Evolutionary conservation across 495 filamentous ascomycete genomes (phyloP).

Genomic region (Lindgomyces ingoldianus): DNA sequence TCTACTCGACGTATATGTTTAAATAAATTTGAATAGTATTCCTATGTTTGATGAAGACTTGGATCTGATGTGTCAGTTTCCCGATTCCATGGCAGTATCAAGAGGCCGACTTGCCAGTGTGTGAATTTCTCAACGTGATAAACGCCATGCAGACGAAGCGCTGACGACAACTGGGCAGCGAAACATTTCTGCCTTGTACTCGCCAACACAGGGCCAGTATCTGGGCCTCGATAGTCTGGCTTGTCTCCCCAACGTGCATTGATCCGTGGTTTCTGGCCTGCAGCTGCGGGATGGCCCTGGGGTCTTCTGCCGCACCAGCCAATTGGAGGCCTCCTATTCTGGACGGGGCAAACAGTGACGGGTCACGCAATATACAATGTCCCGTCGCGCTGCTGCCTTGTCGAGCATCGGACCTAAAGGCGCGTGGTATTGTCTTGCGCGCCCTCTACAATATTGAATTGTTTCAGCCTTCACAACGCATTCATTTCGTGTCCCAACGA

Average conservation of each 20-base stretch:
- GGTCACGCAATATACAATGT: constrained; percentile 5
- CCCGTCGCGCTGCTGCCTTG: constrained; percentile 18
- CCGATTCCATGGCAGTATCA: neutral
- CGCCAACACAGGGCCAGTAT: constrained; percentile 16
- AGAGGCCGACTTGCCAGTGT: neutral
- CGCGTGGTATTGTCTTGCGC: neutral
- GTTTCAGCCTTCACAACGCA: constrained; percentile 18
- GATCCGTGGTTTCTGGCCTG: constrained; percentile 8
- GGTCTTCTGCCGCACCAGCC: neutral
- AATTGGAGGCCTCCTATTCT: constrained; percentile 3
- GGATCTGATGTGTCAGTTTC: too few relatives aligned
- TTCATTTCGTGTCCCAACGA: neutral
- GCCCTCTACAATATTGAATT: constrained; percentile 11
- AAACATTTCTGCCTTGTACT: constrained; percentile 14
- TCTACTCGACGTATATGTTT: too few relatives aligned
- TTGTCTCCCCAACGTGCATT: neutral
- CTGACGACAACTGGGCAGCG: constrained; percentile 11
- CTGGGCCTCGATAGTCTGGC: neutral
- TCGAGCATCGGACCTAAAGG: neutral
- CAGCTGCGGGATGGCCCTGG: neutral
- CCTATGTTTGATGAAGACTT: too few relatives aligned
- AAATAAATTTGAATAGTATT: too few relatives aligned
- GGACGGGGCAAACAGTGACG: neutral
- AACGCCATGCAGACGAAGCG: constrained; percentile 15
- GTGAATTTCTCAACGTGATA: neutral